Conservation (phyloP, 192 early-diverging fungal genomes). For the Backusella parvicylindrica region DNA sequence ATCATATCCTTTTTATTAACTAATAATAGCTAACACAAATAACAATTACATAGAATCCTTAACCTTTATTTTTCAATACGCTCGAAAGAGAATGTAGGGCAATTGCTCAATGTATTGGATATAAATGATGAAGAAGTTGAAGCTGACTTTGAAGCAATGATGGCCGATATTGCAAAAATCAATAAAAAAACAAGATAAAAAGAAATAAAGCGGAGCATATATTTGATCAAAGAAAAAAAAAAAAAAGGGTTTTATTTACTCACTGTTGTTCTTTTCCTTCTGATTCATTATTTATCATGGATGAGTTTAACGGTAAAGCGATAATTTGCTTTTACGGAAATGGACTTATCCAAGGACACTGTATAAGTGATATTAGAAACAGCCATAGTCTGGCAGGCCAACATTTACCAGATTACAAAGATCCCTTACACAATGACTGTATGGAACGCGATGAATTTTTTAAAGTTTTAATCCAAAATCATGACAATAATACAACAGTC, state of each 20-base stretch:
- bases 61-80: constrained; percentile 6
- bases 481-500: neutral
- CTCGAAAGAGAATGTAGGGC: neutral
- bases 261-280: neutral
- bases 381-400: neutral
- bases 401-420: neutral
- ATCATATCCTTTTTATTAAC: constrained; percentile 16
- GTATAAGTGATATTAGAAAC: neutral
- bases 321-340: neutral
- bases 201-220: neutral
- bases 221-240: neutral
- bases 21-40: neutral
- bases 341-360: neutral
- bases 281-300: neutral
- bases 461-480: neutral
- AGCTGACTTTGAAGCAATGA: constrained; percentile 3
- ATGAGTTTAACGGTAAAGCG: neutral
- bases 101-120: neutral
- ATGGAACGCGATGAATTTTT: constrained; percentile 20
- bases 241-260: neutral
- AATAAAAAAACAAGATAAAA: neutral
- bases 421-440: constrained; percentile 12
- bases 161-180: neutral
- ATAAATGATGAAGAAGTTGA: neutral
- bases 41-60: neutral